A percentile compares a stretch with the other conserved stretches of the same genome.
Evolutionary conservation across 495 filamentous ascomycete genomes (phyloP).

Genomic region (Daldinia loculata): DNA sequence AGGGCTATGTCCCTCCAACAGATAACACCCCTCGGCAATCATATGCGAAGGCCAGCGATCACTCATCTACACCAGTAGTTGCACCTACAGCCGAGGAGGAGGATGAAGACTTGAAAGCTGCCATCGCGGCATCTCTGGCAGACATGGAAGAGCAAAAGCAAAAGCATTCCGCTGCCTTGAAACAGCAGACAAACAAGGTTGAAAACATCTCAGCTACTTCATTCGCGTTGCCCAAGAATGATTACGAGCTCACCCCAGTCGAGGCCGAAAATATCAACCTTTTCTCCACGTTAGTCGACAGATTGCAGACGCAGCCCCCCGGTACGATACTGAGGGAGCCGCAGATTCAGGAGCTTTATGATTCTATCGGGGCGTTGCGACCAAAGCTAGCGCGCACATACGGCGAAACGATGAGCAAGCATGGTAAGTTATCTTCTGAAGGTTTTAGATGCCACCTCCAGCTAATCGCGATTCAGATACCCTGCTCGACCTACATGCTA

Average conservation of each 20-base stretch:
- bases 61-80: constrained; percentile 42
- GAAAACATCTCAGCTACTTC: constrained; percentile 50
- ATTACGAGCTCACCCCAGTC: constrained; percentile 92
- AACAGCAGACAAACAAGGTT: constrained; percentile 68
- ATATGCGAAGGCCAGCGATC: constrained; percentile 53
- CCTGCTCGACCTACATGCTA: constrained; percentile 90
- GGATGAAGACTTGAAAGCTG: constrained; percentile 92
- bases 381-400: constrained; percentile 96
- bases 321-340: constrained; percentile 95
- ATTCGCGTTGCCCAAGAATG: constrained; percentile 75
- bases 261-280: constrained; percentile 98
- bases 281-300: constrained; percentile 92
- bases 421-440: constrained; percentile 66
- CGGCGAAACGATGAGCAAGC: constrained; percentile 99
- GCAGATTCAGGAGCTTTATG: constrained; percentile 97
- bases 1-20: constrained; percentile 53
- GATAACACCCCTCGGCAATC: constrained; percentile 45
- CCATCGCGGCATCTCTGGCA: constrained; percentile 93
- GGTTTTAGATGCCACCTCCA: constrained; percentile 31
- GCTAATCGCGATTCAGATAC: constrained; percentile 67
- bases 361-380: constrained; percentile 89
- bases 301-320: constrained; percentile 92
- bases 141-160: constrained; percentile 99
- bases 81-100: constrained; percentile 73
- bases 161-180: constrained; percentile 80